These are phyloP conservation scores for Zymoseptoria ardabiliae DNA, from an alignment of 2,329 filamentous ascomycete genomes.

Conservation along the genomic window DNA sequence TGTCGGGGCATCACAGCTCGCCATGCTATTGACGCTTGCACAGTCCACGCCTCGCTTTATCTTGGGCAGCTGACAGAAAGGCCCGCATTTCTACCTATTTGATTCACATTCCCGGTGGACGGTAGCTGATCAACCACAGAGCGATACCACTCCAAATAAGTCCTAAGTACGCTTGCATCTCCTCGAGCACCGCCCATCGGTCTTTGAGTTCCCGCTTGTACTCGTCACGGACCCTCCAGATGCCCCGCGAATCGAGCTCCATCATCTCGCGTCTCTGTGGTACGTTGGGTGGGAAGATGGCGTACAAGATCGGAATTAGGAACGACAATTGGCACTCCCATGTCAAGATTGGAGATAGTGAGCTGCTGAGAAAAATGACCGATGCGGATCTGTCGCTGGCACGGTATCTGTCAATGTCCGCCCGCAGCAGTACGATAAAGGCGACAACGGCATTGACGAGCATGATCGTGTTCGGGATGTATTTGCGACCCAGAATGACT, in stretches of 20 bases:
- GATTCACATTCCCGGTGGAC: too few relatives aligned
- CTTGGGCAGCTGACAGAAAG: too few relatives aligned
- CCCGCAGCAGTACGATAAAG: background rate
- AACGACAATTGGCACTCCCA: conserved; percentile 6
- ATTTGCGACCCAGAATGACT: background rate
- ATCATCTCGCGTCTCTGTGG: conserved; percentile 2
- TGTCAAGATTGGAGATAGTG: conserved; percentile 2
- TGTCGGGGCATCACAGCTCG: too few relatives aligned
- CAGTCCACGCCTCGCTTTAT: too few relatives aligned
- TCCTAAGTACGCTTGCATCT: too few relatives aligned
- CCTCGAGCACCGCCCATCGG: too few relatives aligned
- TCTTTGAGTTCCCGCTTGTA: too few relatives aligned
- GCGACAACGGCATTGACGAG: background rate
- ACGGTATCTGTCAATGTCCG: background rate
- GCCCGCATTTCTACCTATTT: too few relatives aligned
- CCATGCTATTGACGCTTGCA: too few relatives aligned
- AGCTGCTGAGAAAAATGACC: background rate
- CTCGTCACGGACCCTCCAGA: too few relatives aligned
- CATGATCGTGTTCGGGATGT: conserved; percentile 4
- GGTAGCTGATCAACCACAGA: too few relatives aligned
- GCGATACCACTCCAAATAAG: too few relatives aligned
- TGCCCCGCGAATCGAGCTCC: background rate
- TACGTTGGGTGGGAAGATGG: background rate
- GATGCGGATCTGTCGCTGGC: background rate
- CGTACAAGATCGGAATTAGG: conserved; percentile 2